Evolutionary conservation across 1,284 basidiomycete species (phyloP), one percentile per base, ranked within the genome.

Genomic region (Puccinia polysora): DNA sequence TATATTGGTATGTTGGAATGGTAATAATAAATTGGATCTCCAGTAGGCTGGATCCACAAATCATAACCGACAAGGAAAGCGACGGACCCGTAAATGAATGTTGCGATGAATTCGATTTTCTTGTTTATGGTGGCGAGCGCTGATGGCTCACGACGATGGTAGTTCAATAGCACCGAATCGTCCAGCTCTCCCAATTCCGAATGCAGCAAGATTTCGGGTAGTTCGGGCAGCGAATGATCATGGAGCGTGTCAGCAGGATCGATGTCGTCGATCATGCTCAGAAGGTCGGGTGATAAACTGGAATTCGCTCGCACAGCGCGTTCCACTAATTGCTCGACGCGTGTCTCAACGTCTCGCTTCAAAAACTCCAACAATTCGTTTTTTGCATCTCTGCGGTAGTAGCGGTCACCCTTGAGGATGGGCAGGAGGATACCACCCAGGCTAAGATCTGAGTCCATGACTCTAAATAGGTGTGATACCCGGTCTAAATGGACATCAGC

Each of bases 1-100:
- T n/a, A n/a, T n/a, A n/a, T n/a, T n/a, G n/a, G n/a, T n/a, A n/a
- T n/a, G n/a, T n/a, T n/a, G n/a, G 25, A 25, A 10, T 52, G 50
- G 20, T 15, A 23, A 10, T 52, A 52, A 25, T 15, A 23, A 25
- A 45, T 45, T 10, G 40, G n/a, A 45, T 45, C n/a, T 12, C 1
- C 15, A 30, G 25, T 47, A 5, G 45, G 2, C 47, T 30, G 4
- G 20, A 30, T 65, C 10, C 8, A 10, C 14, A 55, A 50, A n/a
- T 15, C 40, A 12, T 7, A 68, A 40, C 4, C 18, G 18, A 52
- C 0, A 36, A 30, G 30, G 20, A 23, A 63, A 71, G 25, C 7
- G 10, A 43, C 69, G 20, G 20, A 71, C 69, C 69, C 69, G 50
- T 71, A 71, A 34, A 71, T 71, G 38, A 63, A 62, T 45, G 63